Percentiles rank a stretch among this genome's conserved stretches.
phyloP scores from a whole-genome alignment of 768 basidiomycete species.

The Calocybe indica region DNA sequence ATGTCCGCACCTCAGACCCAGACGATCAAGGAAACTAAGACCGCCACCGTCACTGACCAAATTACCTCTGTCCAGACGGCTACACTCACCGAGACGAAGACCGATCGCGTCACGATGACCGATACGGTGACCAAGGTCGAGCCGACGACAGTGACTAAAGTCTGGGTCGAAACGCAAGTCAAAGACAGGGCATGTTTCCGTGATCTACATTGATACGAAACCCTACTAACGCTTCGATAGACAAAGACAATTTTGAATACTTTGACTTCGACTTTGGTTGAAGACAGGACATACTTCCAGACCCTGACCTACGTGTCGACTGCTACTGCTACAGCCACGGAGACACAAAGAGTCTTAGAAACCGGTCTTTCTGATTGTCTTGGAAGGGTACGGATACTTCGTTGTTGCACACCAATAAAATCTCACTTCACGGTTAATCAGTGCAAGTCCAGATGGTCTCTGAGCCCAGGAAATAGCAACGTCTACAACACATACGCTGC shows the following conservation, averaged over 20 bases:
- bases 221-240: slow-evolving; percentile 19
- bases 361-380: slow-evolving; percentile 53
- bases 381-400: slow-evolving; percentile 28
- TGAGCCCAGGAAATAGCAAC: slow-evolving; percentile 48
- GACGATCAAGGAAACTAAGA: slow-evolving; percentile 47
- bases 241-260: slow-evolving; percentile 57
- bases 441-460: slow-evolving; percentile 56
- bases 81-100: slow-evolving; percentile 48
- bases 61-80: slow-evolving; percentile 52
- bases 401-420: not conserved
- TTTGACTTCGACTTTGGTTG: slow-evolving; percentile 44
- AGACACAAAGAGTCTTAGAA: slow-evolving; percentile 37
- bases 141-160: slow-evolving; percentile 54
- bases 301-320: slow-evolving; percentile 50
- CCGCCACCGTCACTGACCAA: slow-evolving; percentile 43
- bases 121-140: slow-evolving; percentile 42
- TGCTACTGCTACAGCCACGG: slow-evolving; percentile 39
- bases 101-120: slow-evolving; percentile 48
- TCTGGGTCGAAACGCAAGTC: slow-evolving; percentile 49
- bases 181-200: slow-evolving; percentile 44
- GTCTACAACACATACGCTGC: slow-evolving; percentile 39
- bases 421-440: slow-evolving; percentile 17
- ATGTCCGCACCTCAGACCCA: slow-evolving; percentile 33
- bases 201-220: not conserved
- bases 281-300: slow-evolving; percentile 40